Evolutionary conservation across 805 yeast genomes (phyloP), one percentile per base, ranked within the genome.

Genomic region (Sugiyamaella marilandica): DNA sequence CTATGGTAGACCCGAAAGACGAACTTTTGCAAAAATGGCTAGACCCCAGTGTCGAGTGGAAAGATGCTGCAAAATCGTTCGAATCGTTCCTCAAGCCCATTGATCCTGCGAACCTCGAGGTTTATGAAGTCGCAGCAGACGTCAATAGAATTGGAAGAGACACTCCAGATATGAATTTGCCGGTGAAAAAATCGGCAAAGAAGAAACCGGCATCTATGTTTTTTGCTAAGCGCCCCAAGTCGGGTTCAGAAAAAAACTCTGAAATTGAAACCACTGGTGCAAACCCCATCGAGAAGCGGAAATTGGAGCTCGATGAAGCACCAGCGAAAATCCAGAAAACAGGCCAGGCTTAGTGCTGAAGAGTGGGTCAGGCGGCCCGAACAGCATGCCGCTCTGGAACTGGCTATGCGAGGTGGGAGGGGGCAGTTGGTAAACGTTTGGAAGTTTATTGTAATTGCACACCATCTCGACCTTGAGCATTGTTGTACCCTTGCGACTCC

Each of bases 21-120:
- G 43, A 70, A n/a, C 78, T 75, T 39, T 82, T 91, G 79, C 64
- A 75, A 3, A 60, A 64, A 2, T 91, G 96, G 96, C 66, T 89
- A 34, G 71, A 78, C 50, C 75, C 80, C 4, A 32, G 34, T 14
- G 21, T 41, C 13, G 32, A 31, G 24, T 57, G 61, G 62, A 41
- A 49, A 3, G 57, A 56, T n/a, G 35, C 56, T n/a, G 62, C 62
- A 52, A 67, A 67, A 2, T 65, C 70, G 1, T 55, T 82, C 19
- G 72, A 72, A 1, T 60, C 66, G 1, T 61, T 74, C 10, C 65
- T 85, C 49, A 69, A 73, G 29, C 64, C 72, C 0, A 71, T 70
- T 51, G 63, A 68, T 7, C 68, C 63, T 1, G 60, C 65, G 1
- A 59, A 63, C n/a, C 63, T 86, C 50, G 75, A 74, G 35, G 75